Conservation (phyloP, 257 asterid genomes). For the Capsicum baccatum region DNA sequence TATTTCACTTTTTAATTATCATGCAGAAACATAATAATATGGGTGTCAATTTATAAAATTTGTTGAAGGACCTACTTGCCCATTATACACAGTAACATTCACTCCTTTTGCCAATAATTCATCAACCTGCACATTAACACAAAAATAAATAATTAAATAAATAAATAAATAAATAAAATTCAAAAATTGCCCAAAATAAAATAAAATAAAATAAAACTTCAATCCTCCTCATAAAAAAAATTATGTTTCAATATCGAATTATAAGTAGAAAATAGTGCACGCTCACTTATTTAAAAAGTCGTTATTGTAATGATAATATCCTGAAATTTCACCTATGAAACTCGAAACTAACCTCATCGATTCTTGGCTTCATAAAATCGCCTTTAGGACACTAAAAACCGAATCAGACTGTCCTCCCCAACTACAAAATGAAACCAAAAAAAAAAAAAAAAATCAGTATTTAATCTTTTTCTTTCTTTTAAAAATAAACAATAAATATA, state of each 20-base stretch:
- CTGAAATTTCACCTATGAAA: background rate
- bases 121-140: constrained; percentile 62
- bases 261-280: background rate
- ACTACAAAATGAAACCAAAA: constrained; percentile 38
- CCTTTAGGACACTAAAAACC: constrained; percentile 61
- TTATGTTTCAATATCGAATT: background rate
- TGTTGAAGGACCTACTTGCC: constrained; percentile 66
- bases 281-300: background rate
- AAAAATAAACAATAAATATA: background rate
- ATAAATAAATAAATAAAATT: too few relatives aligned
- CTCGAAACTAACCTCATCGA: constrained; percentile 58
- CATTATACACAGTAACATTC: constrained; percentile 78
- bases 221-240: too few relatives aligned
- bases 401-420: constrained; percentile 74
- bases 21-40: background rate
- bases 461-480: background rate
- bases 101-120: constrained; percentile 81
- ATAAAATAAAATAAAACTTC: background rate
- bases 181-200: background rate
- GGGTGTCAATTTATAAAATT: background rate
- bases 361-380: constrained; percentile 92
- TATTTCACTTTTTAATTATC: constrained; percentile 14
- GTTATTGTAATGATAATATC: background rate
- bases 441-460: background rate
- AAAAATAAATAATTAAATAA: background rate